Conservation (phyloP, 2,329 filamentous ascomycete species). For the Fusarium albosuccineum region DNA sequence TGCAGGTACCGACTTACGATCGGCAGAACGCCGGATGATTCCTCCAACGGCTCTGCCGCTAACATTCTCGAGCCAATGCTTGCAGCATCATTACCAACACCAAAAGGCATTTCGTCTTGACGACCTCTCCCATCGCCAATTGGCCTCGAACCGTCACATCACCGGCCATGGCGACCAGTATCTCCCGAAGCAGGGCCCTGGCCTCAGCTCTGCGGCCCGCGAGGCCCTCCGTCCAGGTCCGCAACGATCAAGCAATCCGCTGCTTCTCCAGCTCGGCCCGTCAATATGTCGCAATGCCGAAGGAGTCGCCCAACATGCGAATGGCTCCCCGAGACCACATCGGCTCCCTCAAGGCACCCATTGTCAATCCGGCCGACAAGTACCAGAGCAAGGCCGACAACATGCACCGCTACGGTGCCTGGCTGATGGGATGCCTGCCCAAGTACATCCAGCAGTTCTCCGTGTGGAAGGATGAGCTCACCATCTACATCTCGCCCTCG, state of each 20-base stretch:
- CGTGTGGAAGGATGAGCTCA: conserved; percentile 99
- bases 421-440: conserved; percentile 95
- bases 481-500: conserved; percentile 89
- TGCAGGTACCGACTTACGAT: conserved; percentile 37
- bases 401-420: conserved; percentile 94
- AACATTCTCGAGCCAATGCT: conserved; percentile 46
- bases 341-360: conserved; percentile 78
- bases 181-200: conserved; percentile 68
- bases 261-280: conserved; percentile 64
- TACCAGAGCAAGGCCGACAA: conserved; percentile 87
- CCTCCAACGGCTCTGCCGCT: conserved; percentile 30
- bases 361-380: conserved; percentile 94
- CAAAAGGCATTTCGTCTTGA: conserved; percentile 44
- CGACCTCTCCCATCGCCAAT: conserved; percentile 56
- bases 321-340: conserved; percentile 69
- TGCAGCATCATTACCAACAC: conserved; percentile 50
- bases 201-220: conserved; percentile 68
- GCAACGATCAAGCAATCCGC: conserved; percentile 58
- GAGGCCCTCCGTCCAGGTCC: conserved; percentile 58
- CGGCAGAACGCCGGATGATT: conserved; percentile 50
- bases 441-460: conserved; percentile 99
- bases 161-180: conserved; percentile 70
- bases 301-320: conserved; percentile 76
- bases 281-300: conserved; percentile 67
- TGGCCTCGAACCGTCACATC: conserved; percentile 54